Percentiles rank a stretch among this genome's conserved stretches.
Conservation (phyloP, 1,284 basidiomycete species). For the Ceraceosorus guamensis region DNA sequence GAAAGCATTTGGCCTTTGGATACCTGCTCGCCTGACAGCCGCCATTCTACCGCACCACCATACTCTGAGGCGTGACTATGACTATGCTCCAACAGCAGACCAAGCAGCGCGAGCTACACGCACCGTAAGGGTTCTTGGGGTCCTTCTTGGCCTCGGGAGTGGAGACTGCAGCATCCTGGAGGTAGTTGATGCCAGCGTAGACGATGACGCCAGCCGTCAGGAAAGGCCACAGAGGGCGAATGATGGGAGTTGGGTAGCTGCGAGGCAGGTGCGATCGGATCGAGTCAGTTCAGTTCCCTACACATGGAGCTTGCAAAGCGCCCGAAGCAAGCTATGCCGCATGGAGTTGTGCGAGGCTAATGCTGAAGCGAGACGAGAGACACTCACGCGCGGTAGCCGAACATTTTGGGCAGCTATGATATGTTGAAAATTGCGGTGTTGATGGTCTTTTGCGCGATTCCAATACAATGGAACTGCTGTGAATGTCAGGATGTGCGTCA, state of each 20-base stretch:
- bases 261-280: background rate
- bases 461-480: no score
- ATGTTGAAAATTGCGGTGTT: no score
- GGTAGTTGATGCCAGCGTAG: constrained; percentile 38
- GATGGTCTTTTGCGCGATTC: no score
- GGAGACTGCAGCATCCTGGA: constrained; percentile 34
- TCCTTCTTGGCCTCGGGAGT: constrained; percentile 43
- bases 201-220: constrained; percentile 38
- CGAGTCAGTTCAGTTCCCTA: background rate
- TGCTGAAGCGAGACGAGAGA: background rate
- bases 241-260: constrained; percentile 41
- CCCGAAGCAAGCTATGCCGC: background rate
- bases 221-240: constrained; percentile 46
- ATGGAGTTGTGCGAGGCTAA: background rate
- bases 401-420: background rate
- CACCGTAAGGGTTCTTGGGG: constrained; percentile 47
- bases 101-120: background rate
- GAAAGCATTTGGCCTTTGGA: no score
- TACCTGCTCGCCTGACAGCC: no score
- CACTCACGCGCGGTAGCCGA: constrained; percentile 7
- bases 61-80: no score
- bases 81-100: no score
- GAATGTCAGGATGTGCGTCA: no score
- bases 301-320: background rate
- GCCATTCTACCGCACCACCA: no score